A percentile compares a stretch with the other conserved stretches of the same genome.
Conservation (phyloP, 2,329 filamentous ascomycete genomes). For the Exophiala phaeomuriformis region DNA sequence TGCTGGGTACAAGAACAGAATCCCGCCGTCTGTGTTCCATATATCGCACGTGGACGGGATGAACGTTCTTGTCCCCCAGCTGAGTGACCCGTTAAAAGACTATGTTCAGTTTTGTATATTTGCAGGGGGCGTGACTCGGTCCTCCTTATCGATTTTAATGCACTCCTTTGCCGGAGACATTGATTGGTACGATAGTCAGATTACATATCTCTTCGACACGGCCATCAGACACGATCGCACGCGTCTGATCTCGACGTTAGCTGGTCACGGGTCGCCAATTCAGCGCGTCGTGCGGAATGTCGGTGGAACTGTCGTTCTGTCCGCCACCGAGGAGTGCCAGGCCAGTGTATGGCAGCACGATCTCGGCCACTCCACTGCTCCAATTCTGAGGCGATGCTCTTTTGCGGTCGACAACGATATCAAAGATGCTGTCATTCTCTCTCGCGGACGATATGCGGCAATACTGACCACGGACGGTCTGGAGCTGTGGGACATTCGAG, state of each 20-base stretch:
- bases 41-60: constrained; percentile 68
- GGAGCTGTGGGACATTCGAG: constrained; percentile 20
- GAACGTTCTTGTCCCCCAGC: constrained; percentile 35
- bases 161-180: constrained; percentile 83
- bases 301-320: constrained; percentile 71
- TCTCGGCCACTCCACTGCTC: constrained; percentile 6
- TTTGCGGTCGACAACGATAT: constrained; percentile 14
- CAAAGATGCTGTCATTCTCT: constrained; percentile 19
- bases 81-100: constrained; percentile 34
- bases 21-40: constrained; percentile 68
- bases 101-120: constrained; percentile 68
- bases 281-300: constrained; percentile 83
- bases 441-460: constrained; percentile 19
- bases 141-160: constrained; percentile 63
- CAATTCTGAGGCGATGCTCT: constrained; percentile 16
- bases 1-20: constrained; percentile 62
- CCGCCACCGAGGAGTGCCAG: constrained; percentile 69
- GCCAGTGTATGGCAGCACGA: constrained; percentile 73
- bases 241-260: constrained; percentile 61
- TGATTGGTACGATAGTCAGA: constrained; percentile 68
- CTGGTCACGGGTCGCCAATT: constrained; percentile 72
- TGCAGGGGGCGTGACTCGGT: constrained; percentile 54
- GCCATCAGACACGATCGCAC: constrained; percentile 54
- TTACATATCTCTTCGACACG: constrained; percentile 72
- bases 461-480: constrained; percentile 13